phyloP scores from a whole-genome alignment of 116 monocot species.

The Posidonia oceanica region DNA sequence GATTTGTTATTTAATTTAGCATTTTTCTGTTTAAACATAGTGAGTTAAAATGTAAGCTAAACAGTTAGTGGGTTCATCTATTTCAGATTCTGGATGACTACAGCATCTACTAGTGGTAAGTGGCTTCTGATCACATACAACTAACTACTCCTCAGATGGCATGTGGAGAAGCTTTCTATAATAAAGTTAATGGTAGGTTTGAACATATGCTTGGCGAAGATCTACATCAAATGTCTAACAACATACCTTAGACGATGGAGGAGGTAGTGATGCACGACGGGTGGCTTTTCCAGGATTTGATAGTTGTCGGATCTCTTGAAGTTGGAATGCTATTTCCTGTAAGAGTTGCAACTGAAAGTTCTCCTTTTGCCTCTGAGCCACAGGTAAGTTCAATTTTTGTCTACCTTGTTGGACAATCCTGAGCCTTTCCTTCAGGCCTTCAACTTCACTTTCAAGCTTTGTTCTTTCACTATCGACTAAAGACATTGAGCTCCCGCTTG shows the following conservation, averaged over 20 bases:
- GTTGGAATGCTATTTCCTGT: constrained; percentile 59
- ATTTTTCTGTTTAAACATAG: neutral
- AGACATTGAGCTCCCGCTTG: constrained; percentile 42
- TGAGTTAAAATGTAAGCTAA: neutral
- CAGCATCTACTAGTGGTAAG: no score
- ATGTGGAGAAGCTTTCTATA: neutral
- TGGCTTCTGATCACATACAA: neutral
- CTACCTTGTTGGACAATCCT: constrained; percentile 53
- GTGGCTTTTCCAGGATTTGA: constrained; percentile 26
- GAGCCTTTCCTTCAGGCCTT: constrained; percentile 56
- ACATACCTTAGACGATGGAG: constrained; percentile 38
- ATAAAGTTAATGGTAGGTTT: neutral
- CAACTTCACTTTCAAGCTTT: constrained; percentile 72
- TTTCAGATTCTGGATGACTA: no score
- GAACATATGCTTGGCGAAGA: no score
- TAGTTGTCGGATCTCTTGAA: constrained; percentile 39
- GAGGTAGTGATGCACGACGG: constrained; percentile 29
- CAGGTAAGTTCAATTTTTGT: constrained; percentile 47
- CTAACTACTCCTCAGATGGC: neutral
- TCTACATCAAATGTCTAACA: no score
- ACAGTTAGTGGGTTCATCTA: no score
- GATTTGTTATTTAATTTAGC: no score
- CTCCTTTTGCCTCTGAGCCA: constrained; percentile 39
- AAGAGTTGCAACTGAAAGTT: constrained; percentile 45
- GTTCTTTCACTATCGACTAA: constrained; percentile 39